Evolutionary conservation across 371 early-diverging fungal genomes (phyloP).

Genomic region (Mortierella sp.): DNA sequence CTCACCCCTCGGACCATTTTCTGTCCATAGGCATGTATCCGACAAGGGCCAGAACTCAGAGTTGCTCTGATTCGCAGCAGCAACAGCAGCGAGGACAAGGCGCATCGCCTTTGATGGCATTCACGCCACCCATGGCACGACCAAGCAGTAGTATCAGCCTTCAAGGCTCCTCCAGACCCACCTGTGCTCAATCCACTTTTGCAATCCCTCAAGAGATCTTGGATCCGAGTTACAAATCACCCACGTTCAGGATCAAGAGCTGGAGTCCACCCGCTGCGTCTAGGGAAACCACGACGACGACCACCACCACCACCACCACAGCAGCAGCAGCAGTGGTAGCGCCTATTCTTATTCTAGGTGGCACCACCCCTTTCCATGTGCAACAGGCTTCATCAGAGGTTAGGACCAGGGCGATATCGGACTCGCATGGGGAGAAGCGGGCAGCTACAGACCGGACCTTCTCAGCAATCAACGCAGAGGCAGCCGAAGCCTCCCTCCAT

Average conservation of each 20-base stretch:
- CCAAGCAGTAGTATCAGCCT: slow-evolving; percentile 10
- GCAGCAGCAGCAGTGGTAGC: slow-evolving; percentile 1
- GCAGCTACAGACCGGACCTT: slow-evolving; percentile 5
- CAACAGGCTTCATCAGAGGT: too few species aligned
- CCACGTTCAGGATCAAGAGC: slow-evolving; percentile 49
- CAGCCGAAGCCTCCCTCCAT: too few species aligned
- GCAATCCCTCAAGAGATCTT: slow-evolving; percentile 51
- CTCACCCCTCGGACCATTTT: not conserved
- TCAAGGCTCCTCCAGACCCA: slow-evolving; percentile 6
- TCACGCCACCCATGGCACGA: slow-evolving; percentile 9
- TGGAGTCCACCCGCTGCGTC: slow-evolving; percentile 34
- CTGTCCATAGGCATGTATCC: not conserved
- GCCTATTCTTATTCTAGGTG: too few species aligned
- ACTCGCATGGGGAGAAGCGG: slow-evolving; percentile 1
- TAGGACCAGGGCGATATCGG: not conserved
- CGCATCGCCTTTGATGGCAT: not conserved
- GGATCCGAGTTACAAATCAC: slow-evolving; percentile 48
- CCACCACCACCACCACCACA: not conserved
- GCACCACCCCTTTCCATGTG: too few species aligned
- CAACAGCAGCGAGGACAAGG: not conserved
- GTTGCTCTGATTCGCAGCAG: slow-evolving; percentile 18
- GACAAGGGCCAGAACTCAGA: slow-evolving; percentile 22
- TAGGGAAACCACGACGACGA: too few species aligned
- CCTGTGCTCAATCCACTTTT: slow-evolving; percentile 18
- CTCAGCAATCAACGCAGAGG: not conserved